A percentile compares a stretch with the other conserved stretches of the same genome.
Evolutionary conservation across 495 filamentous ascomycete genomes (phyloP).

Genomic region (Oleoguttula mirabilis): DNA sequence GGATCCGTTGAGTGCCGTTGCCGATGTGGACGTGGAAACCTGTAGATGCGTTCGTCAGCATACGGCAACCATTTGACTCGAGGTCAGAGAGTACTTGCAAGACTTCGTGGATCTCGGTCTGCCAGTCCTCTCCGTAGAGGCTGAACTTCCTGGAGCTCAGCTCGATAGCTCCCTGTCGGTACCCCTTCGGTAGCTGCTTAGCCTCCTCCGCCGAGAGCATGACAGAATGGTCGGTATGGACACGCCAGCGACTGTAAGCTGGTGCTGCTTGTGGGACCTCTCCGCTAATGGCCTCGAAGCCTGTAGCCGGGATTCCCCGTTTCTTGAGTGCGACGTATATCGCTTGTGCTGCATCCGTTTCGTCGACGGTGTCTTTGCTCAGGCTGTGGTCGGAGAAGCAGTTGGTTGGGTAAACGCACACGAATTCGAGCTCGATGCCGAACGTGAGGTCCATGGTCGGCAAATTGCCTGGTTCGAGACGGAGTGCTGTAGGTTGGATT

Average conservation of each 20-base stretch:
- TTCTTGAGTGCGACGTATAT: neutral
- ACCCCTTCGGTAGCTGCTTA: neutral
- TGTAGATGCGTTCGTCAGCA: constrained; percentile 26
- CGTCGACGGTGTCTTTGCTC: neutral
- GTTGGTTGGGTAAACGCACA: constrained; percentile 2
- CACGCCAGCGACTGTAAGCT: neutral
- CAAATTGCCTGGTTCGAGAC: too few species aligned
- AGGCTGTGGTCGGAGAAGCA: neutral
- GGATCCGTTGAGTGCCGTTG: constrained; percentile 22
- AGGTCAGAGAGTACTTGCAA: constrained; percentile 1
- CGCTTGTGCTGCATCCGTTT: neutral
- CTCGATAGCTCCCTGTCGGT: constrained; percentile 2
- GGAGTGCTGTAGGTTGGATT: too few species aligned
- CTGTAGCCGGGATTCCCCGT: neutral
- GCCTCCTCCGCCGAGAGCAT: neutral
- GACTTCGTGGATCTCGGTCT: constrained; percentile 6
- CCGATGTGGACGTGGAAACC: constrained; percentile 34
- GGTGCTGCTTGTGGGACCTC: neutral
- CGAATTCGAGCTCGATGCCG: constrained; percentile 21
- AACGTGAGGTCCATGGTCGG: constrained; percentile 17
- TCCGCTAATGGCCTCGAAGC: neutral
- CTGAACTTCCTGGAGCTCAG: constrained; percentile 4
- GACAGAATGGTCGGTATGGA: neutral
- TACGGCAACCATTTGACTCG: constrained; percentile 12
- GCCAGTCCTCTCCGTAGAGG: constrained; percentile 2